Evolutionary conservation across 352 stramenopile species (phyloP), one percentile per base, ranked within the genome.

Genomic region (Globisporangium radiosum): DNA sequence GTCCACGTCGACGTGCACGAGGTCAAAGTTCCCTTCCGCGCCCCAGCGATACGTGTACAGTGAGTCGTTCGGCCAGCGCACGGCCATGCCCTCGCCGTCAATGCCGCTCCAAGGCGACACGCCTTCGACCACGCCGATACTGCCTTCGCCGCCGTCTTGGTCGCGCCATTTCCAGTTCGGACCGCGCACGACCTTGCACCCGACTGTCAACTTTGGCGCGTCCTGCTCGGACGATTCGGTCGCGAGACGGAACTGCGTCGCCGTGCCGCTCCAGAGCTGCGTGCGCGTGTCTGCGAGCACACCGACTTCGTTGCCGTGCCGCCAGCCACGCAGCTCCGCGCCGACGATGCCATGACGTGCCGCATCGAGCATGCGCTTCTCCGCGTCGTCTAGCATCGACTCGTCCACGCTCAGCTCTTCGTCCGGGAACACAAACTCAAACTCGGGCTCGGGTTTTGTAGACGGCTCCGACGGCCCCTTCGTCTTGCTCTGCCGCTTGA

Each of bases 131-230:
- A 81, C 64, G 44, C 87, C 87, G 36, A 96, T 73, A 15, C 76
- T 90, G 7, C 87, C 87, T 72, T 92, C 85, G 13, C 87, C 87
- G 13, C 87, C 87, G 52, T 96, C 87, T 81, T 96, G 85, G 52
- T 96, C 87, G 19, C 82, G 71, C 85, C 87, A 94, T 64, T 94
- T 95, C 87, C 87, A 96, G 63, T 93, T 90, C 15, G 88, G 88
- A 40, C 88, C 88, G n/a, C 88, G 86, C 66, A 92, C 89, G 13
- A 96, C 88, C 49, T 91, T 88, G 63, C 83, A 93, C 1, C 88
- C 88, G 19, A 96, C 81, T 11, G 72, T 81, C 1, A 95, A 70
- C 43, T 90, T 73, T 0, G 79, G 78, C 56, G 84, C 60, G 19
- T 70, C 72, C 19, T 66, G 68, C 9, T 76, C 72, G 15, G 85